Evolutionary conservation across 139 green algal species (phyloP).

Genomic region (Volvox africanus): DNA sequence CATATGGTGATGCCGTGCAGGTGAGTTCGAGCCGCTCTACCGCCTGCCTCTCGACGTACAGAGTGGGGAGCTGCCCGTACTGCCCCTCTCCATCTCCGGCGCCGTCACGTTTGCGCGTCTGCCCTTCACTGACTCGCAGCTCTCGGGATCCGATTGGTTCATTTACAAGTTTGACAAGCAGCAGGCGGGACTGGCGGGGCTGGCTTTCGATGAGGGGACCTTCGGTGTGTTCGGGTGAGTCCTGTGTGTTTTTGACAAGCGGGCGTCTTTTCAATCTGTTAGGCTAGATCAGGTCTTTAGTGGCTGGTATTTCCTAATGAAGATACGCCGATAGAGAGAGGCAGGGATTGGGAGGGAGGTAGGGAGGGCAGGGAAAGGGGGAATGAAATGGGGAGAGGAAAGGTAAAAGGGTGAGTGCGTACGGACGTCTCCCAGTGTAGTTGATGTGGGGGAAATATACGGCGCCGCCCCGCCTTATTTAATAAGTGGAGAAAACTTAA

Average conservation of each 20-base stretch:
- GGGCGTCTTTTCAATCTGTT: too few relatives aligned
- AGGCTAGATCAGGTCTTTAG: too few relatives aligned
- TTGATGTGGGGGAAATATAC: too few relatives aligned
- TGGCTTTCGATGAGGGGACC: conserved; percentile 92
- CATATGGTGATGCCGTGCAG: conserved; percentile 5
- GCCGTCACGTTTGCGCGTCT: conserved; percentile 78
- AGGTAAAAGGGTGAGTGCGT: neutral
- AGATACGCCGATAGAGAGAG: too few relatives aligned
- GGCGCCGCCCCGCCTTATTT: too few relatives aligned
- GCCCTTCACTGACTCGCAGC: conserved; percentile 56
- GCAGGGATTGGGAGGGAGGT: neutral
- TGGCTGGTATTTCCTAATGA: too few relatives aligned
- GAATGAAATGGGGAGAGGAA: neutral
- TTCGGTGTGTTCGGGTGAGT: conserved; percentile 77
- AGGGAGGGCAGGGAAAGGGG: neutral
- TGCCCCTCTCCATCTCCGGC: conserved; percentile 87
- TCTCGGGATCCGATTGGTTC: conserved; percentile 81
- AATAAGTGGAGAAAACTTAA: too few relatives aligned
- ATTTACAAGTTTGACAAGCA: conserved; percentile 86
- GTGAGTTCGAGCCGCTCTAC: conserved; percentile 89
- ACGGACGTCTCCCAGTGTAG: too few relatives aligned
- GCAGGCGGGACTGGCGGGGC: conserved; percentile 77
- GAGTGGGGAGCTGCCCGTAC: conserved; percentile 82
- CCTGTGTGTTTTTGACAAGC: neutral
- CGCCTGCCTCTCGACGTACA: conserved; percentile 81